phyloP scores from a whole-genome alignment of 2,329 filamentous ascomycete species.

The Monosporascus sp. region DNA sequence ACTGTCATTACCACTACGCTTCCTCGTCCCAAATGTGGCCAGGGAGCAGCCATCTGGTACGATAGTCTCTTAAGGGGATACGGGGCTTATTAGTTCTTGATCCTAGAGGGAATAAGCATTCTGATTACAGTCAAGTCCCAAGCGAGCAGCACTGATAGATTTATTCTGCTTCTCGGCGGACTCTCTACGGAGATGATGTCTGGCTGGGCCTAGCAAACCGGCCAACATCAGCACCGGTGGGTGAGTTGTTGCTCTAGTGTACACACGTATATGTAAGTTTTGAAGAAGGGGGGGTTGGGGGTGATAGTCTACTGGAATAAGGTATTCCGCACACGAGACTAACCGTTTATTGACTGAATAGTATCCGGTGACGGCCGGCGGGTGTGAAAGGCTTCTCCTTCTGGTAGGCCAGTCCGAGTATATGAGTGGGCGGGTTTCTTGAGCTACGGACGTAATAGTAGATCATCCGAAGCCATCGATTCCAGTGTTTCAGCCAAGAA shows the following conservation, averaged over 20 bases:
- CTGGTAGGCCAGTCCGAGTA: slow-evolving; percentile 13
- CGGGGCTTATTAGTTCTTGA: neutral
- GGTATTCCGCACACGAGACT: slow-evolving; percentile 5
- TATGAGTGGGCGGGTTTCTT: slow-evolving; percentile 17
- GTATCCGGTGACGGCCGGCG: slow-evolving; percentile 23
- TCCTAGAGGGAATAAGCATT: neutral
- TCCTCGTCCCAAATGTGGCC: slow-evolving; percentile 9
- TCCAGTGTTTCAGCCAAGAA: slow-evolving; percentile 17
- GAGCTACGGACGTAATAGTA: slow-evolving; percentile 26
- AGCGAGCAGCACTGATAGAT: neutral
- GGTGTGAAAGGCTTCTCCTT: slow-evolving; percentile 17
- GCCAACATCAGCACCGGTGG: neutral
- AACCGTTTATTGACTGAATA: slow-evolving; percentile 2
- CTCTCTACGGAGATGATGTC: neutral
- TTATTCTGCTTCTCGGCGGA: neutral
- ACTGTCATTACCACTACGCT: slow-evolving; percentile 16
- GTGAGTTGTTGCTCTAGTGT: neutral
- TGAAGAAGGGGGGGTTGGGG: neutral
- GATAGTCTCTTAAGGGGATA: neutral
- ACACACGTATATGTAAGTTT: neutral
- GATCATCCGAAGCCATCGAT: slow-evolving; percentile 23
- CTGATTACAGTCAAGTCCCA: neutral
- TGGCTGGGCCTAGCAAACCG: neutral
- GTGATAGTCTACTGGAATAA: neutral
- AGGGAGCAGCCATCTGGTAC: slow-evolving; percentile 1